These are phyloP conservation scores for Digitaria exilis DNA, from an alignment of 202 grass and related monocot genomes.

Conservation along the genomic window DNA sequence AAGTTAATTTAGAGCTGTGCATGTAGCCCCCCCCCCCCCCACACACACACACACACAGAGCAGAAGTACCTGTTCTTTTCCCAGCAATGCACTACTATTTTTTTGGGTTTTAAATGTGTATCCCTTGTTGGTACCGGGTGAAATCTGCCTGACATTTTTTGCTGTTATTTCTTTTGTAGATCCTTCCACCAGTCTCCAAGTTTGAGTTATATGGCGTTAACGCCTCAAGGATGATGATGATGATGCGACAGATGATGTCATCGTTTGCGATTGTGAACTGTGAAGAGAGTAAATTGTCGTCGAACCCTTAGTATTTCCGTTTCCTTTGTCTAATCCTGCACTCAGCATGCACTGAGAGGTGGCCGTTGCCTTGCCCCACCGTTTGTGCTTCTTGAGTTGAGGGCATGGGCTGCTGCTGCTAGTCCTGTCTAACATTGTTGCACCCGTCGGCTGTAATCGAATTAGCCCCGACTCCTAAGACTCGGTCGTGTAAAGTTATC, in stretches of 20 bases:
- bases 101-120: too few species aligned
- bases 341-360: not conserved
- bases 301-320: not conserved
- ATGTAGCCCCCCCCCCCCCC: too few species aligned
- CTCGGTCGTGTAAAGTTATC: constrained; percentile 15
- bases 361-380: not conserved
- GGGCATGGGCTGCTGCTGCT: constrained; percentile 11
- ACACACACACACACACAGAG: too few species aligned
- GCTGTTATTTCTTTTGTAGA: constrained; percentile 22
- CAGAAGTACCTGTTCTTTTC: constrained; percentile 5
- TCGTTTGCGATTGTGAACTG: not conserved
- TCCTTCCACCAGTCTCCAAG: constrained; percentile 1
- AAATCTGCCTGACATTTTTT: not conserved
- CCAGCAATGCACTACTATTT: not conserved
- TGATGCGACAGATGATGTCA: not conserved
- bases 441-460: not conserved
- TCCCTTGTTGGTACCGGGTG: not conserved
- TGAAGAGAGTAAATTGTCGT: constrained; percentile 16
- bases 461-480: not conserved
- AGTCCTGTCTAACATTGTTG: constrained; percentile 10
- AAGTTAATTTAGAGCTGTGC: not conserved
- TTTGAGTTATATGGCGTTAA: not conserved
- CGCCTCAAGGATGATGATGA: not conserved
- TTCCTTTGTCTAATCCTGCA: not conserved
- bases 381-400: constrained; percentile 4